phyloP scores from a whole-genome alignment of 2,329 filamentous ascomycete species.

The Talaromyces sp. region DNA sequence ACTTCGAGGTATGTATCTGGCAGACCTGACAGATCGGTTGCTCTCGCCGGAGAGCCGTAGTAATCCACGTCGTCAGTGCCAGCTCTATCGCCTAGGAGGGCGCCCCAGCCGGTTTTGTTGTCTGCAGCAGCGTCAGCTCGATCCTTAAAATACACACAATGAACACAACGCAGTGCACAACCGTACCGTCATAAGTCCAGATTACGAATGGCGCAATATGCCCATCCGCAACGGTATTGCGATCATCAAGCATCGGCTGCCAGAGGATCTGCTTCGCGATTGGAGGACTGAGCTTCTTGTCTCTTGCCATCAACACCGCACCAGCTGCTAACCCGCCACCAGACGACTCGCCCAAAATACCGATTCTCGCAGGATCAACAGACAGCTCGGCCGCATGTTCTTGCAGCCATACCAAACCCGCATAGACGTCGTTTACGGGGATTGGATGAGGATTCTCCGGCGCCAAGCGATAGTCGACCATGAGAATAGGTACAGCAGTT shows the following conservation, averaged over 20 bases:
- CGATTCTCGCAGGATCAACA: neutral
- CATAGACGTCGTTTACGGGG: constrained; percentile 7
- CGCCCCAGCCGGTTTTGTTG: neutral
- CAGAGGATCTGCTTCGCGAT: constrained; percentile 6
- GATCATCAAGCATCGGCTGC: constrained; percentile 17
- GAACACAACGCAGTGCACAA: no score
- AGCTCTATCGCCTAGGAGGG: neutral
- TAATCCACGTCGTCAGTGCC: neutral
- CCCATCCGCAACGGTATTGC: neutral
- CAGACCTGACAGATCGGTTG: neutral
- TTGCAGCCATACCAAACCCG: neutral
- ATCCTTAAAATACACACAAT: neutral
- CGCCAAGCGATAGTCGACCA: constrained; percentile 15
- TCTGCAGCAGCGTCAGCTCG: neutral
- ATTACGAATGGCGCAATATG: constrained; percentile 17
- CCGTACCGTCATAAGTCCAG: constrained; percentile 17
- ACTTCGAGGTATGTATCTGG: constrained; percentile 15
- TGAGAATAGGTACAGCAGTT: constrained; percentile 17
- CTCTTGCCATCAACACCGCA: constrained; percentile 5
- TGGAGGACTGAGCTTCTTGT: constrained; percentile 13
- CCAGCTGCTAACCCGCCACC: neutral
- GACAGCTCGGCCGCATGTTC: neutral
- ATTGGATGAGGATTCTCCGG: constrained; percentile 10
- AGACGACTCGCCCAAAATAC: neutral
- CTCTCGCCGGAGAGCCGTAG: constrained; percentile 9